Evolutionary conservation across 768 basidiomycete species (phyloP).

Genomic region (Amanita subjunquillea): DNA sequence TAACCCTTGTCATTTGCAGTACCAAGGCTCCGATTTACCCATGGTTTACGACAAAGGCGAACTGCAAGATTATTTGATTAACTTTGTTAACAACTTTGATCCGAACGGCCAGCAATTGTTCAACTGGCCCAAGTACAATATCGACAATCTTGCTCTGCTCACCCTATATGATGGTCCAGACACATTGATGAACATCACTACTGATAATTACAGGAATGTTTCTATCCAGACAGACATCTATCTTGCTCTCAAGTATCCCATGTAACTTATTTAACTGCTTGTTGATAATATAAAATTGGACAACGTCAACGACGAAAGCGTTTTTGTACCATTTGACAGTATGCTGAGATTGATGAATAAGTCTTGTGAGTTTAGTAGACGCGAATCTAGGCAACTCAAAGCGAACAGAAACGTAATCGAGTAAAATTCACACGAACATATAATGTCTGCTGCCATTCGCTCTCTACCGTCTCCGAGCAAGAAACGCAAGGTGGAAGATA

Average conservation of each 20-base stretch:
- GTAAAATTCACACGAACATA: conserved; percentile 1
- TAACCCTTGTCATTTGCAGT: conserved; percentile 10
- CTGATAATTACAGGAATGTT: background rate
- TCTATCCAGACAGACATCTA: too few relatives aligned
- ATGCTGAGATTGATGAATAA: too few relatives aligned
- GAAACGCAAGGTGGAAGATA: conserved; percentile 33
- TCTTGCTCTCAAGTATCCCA: too few relatives aligned
- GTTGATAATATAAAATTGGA: too few relatives aligned
- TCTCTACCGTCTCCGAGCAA: conserved; percentile 45
- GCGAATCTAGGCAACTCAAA: too few relatives aligned
- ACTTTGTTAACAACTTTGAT: conserved; percentile 23
- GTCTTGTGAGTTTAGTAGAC: too few relatives aligned
- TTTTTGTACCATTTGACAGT: too few relatives aligned
- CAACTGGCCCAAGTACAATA: conserved; percentile 23
- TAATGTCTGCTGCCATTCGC: conserved; percentile 21
- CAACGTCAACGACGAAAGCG: too few relatives aligned
- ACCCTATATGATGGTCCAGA: background rate
- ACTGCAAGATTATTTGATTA: conserved; percentile 23
- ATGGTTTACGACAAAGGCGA: conserved; percentile 19
- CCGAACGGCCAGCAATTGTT: conserved; percentile 20
- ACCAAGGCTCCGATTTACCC: conserved; percentile 23
- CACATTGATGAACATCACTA: background rate
- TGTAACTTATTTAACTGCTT: too few relatives aligned
- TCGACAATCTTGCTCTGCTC: background rate
- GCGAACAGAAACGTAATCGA: too few relatives aligned